Base-by-base conservation (phyloP, 2,329 filamentous ascomycete genomes). In the Ascochyta rabiei region DNA sequence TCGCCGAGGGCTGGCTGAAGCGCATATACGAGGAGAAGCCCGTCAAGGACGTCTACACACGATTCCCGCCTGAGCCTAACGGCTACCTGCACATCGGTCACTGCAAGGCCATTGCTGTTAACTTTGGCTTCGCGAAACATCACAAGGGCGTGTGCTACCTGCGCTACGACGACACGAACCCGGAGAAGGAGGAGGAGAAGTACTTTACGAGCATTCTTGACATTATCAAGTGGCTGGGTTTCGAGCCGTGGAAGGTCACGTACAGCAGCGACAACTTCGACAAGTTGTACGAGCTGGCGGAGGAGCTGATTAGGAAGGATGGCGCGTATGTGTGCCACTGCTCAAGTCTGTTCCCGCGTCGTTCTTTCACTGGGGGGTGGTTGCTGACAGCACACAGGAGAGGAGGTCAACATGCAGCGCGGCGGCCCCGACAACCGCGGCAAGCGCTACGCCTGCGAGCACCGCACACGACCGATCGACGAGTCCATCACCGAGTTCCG, bases 151-250 rank as follows among this genome's bases (percentile, higher is more conserved):
- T 87, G 58, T 89, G 86, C 75, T 88, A 89, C 69, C 77, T 92
- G 58, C 84, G 93, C 67, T 96, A 90, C 74, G 95, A 98, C 73
- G 95, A 98, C 68, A 98, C 95, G 13, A 98, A 98, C 74, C 95
- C 95, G 1, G 91, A 93, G 61, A 90, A 90, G 41, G 95, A 98
- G 75, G 90, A 97, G 73, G 90, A 96, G 76, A 83, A 88, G 54
- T 98, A 93, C 76, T 96, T 96, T 71, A 84, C 83, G 10, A 89
- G 91, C n/a, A 98, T 98, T 63, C 81, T 91, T 67, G 91, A 97
- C 59, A 91, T 93, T 72, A 84, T 97, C 45, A 78, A 82, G 64
- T 98, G 95, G 95, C 81, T 97, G 6, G 89, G 88, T 6, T 97
- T 96, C 69, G 87, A 84, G 61, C 93, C 93, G 1, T 83, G 83